Evolutionary conservation across 2,329 filamentous ascomycete species (phyloP), one percentile per base, ranked within the genome.

Genomic region (Monilinia vaccinii-corymbosi): DNA sequence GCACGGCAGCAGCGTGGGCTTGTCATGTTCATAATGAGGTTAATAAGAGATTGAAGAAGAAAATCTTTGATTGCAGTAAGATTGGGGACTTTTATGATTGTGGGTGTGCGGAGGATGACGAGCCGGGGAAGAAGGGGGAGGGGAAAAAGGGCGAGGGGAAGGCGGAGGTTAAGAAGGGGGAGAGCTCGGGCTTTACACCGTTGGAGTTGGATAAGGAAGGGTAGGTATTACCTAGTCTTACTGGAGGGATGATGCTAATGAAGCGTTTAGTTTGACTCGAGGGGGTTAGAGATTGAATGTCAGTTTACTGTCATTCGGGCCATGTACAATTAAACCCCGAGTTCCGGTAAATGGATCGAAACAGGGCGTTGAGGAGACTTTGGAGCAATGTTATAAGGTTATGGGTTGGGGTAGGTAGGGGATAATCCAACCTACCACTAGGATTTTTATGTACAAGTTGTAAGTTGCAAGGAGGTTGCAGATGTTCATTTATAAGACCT

Each of bases 71-170:
- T 72, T 88, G 85, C 67, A 81, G 77, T 61, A 81, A 84, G 34
- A 85, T 88, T 68, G 84, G 84, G 18, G 85, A 88, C 67, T 85
- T 86, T 70, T 88, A 88, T 72, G 85, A 88, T 70, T 88, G 85
- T 68, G 85, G 85, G 0, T 88, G 85, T 68, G 85, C 83, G 16
- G 85, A 87, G n/a, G 83, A 85, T 62, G 78, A 78, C 21, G 77
- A 78, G 21, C 75, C 78, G 64, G 76, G 73, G 68, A 61, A 68
- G 69, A 61, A 64, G 63, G 55, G 71, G 66, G 64, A 51, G 31
- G 69, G 68, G 58, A n/a, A n/a, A n/a, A n/a, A n/a, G n/a, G n/a
- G n/a, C n/a, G n/a, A n/a, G n/a, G n/a, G n/a, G n/a, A 52, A 42
- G 36, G 68, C 36, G 7, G 31, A 32, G n/a, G 36, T 52, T 31